Conservation (phyloP, 805 yeast species). For the Saccharomycopsis selenospora region DNA sequence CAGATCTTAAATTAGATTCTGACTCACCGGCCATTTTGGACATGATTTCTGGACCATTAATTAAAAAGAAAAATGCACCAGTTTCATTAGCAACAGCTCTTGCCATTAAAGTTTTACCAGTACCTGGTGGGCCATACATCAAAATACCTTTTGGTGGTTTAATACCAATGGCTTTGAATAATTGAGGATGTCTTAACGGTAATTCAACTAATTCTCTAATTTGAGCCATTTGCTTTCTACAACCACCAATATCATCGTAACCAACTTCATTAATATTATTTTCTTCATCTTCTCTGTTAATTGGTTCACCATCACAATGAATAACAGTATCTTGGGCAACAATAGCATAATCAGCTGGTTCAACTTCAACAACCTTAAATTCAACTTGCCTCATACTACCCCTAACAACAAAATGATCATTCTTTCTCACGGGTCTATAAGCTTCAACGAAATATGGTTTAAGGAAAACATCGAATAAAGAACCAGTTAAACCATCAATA, state of each 20-base stretch:
- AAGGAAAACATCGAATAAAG: slow-evolving; percentile 88
- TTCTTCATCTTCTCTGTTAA: slow-evolving; percentile 96
- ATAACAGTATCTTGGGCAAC: slow-evolving; percentile 98
- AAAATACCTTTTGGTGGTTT: slow-evolving; percentile 98
- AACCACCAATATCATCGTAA: slow-evolving; percentile 98
- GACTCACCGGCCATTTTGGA: slow-evolving; percentile 99
- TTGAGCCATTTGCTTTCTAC: slow-evolving; percentile 99
- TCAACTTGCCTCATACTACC: slow-evolving; percentile 99
- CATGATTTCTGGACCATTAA: slow-evolving; percentile 99
- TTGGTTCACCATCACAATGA: slow-evolving; percentile 98
- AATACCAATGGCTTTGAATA: slow-evolving; percentile 96
- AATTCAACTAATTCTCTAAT: slow-evolving; percentile 97
- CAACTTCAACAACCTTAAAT: slow-evolving; percentile 96
- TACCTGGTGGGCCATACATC: slow-evolving; percentile 99
- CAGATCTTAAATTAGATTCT: slow-evolving; percentile 93
- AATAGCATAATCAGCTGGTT: slow-evolving; percentile 94
- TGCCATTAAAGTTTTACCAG: slow-evolving; percentile 99
- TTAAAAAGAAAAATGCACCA: slow-evolving; percentile 96
- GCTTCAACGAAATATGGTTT: slow-evolving; percentile 99
- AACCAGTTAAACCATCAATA: slow-evolving; percentile 95
- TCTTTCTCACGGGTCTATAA: slow-evolving; percentile 96
- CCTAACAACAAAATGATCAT: slow-evolving; percentile 91
- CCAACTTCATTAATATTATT: slow-evolving; percentile 95
- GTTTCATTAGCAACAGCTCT: slow-evolving; percentile 99
- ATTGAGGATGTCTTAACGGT: slow-evolving; percentile 96